Percentiles rank a stretch among this genome's conserved stretches.
These are phyloP conservation scores for Ganoderma sinense DNA, from an alignment of 1,284 basidiomycete genomes.

Conservation along the genomic window DNA sequence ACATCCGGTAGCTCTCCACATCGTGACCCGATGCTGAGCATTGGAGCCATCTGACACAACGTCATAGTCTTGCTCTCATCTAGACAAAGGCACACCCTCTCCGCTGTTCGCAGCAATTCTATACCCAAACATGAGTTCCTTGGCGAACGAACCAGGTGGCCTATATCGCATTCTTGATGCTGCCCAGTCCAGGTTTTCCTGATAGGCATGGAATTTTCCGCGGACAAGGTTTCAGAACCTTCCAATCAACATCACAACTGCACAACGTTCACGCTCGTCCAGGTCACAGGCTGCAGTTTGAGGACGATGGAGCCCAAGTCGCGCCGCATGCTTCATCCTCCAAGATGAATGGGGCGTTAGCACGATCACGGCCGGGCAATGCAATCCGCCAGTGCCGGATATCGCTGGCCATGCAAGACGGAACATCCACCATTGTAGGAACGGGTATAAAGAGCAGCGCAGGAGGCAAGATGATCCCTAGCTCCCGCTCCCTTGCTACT, in stretches of 20 bases:
- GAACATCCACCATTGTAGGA: neutral
- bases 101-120: neutral
- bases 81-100: too few relatives aligned
- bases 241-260: neutral
- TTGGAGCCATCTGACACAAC: neutral
- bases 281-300: neutral
- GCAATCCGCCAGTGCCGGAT: neutral
- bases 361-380: neutral
- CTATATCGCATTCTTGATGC: neutral
- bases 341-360: neutral
- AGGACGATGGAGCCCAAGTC: neutral
- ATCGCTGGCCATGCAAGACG: neutral
- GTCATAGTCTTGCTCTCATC: neutral
- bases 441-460: neutral
- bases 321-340: neutral
- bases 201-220: neutral
- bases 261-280: neutral
- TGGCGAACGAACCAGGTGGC: neutral
- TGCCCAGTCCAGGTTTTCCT: neutral
- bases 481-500: slow-evolving; percentile 16
- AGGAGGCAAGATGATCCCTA: too few relatives aligned
- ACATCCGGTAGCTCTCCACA: neutral
- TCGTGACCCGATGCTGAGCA: neutral
- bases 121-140: neutral
- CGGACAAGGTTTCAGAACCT: neutral